These are phyloP conservation scores for Saccharomyces mikatae DNA, from an alignment of 805 yeast genomes.

Conservation along the genomic window DNA sequence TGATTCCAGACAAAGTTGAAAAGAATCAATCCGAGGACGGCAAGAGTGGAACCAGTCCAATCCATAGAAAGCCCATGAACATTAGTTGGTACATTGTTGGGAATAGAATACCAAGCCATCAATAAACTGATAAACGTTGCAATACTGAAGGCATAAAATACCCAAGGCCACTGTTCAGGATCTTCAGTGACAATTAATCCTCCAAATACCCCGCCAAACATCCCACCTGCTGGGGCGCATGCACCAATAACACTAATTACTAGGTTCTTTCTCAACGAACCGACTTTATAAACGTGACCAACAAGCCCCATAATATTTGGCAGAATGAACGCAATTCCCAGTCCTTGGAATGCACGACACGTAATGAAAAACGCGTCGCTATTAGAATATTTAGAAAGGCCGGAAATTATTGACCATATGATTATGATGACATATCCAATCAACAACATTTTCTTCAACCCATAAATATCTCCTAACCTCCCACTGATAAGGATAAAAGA, in stretches of 20 bases:
- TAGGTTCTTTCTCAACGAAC: conserved; percentile 42
- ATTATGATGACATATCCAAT: conserved; percentile 49
- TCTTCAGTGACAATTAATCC: conserved; percentile 34
- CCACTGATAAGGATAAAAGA: conserved; percentile 66
- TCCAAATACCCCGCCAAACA: conserved; percentile 44
- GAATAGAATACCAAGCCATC: conserved; percentile 20
- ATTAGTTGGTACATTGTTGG: conserved; percentile 24
- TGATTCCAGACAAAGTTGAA: conserved; percentile 69
- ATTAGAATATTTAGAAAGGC: conserved; percentile 44
- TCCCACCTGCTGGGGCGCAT: conserved; percentile 55
- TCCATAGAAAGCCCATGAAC: conserved; percentile 33
- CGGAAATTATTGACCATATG: conserved; percentile 56
- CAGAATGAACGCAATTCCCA: conserved; percentile 49
- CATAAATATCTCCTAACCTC: conserved; percentile 63
- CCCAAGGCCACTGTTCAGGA: conserved; percentile 49
- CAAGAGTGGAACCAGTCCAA: conserved; percentile 46
- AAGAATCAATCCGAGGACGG: conserved; percentile 51
- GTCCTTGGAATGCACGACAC: conserved; percentile 52
- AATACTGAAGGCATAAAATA: conserved; percentile 27
- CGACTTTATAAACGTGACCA: conserved; percentile 37
- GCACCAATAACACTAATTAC: conserved; percentile 51
- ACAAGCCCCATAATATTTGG: conserved; percentile 55
- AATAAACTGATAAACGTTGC: conserved; percentile 12
- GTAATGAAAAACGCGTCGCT: conserved; percentile 43
- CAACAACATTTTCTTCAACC: conserved; percentile 46